These are phyloP conservation scores for Diplodia sapinea DNA, from an alignment of 2,329 filamentous ascomycete genomes.

Conservation along the genomic window DNA sequence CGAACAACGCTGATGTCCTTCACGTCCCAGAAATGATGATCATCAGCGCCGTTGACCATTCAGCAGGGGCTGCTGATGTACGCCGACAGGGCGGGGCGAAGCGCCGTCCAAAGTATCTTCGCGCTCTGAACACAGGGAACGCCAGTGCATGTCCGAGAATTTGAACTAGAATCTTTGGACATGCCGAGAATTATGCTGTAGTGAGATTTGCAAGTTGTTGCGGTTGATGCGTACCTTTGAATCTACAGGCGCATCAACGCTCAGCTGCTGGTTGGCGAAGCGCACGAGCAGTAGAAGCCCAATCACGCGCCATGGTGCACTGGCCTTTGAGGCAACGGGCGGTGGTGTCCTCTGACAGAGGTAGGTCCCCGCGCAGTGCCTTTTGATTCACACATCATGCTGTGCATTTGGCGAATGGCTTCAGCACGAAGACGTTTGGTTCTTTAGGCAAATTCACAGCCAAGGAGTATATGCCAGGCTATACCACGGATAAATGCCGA, in stretches of 20 bases:
- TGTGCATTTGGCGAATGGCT: not conserved
- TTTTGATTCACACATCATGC: not conserved
- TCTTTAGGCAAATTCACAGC: not conserved
- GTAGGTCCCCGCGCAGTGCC: not conserved
- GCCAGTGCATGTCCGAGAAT: too few relatives aligned
- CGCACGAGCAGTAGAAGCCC: not conserved
- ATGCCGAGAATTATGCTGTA: too few relatives aligned
- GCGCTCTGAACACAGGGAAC: too few relatives aligned
- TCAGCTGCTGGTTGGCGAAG: not conserved
- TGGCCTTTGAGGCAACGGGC: not conserved
- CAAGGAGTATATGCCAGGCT: not conserved
- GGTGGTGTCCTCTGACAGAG: too few relatives aligned
- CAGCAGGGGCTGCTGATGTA: not conserved
- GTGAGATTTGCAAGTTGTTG: too few relatives aligned
- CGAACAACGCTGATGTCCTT: not conserved
- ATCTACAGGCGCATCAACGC: too few relatives aligned
- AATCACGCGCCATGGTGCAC: not conserved
- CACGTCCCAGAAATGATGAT: not conserved
- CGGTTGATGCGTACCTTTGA: too few relatives aligned
- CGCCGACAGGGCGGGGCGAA: too few relatives aligned
- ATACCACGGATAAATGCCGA: constrained; percentile 1
- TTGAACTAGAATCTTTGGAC: too few relatives aligned
- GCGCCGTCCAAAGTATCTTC: too few relatives aligned
- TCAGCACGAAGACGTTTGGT: not conserved
- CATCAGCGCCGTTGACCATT: not conserved